These are phyloP conservation scores for Starmerella apis DNA, from an alignment of 805 yeast species.

Conservation along the genomic window DNA sequence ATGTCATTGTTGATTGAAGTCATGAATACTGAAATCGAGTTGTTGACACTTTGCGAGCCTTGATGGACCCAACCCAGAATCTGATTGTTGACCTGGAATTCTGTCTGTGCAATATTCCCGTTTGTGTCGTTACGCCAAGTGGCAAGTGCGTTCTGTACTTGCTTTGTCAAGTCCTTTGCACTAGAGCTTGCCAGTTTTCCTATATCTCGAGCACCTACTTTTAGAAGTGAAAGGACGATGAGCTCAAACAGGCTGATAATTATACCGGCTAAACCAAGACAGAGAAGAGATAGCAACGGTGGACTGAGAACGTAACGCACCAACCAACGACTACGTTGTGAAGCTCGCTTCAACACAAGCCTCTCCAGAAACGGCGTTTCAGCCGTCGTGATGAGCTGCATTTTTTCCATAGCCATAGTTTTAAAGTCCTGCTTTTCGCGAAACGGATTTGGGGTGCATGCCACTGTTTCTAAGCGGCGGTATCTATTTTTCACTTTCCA, in stretches of 20 bases:
- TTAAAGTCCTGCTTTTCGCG: not conserved
- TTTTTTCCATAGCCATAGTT: not conserved
- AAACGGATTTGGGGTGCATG: not conserved
- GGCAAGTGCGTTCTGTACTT: constrained; percentile 10
- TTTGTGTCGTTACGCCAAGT: constrained; percentile 53
- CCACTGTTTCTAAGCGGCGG: constrained; percentile 15
- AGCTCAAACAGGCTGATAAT: constrained; percentile 46
- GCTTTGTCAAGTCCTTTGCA: constrained; percentile 15
- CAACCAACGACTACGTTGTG: constrained; percentile 35
- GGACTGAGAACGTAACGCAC: constrained; percentile 44
- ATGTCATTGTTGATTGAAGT: constrained; percentile 50
- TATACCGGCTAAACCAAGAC: constrained; percentile 50
- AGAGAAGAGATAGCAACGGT: constrained; percentile 41
- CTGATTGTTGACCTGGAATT: constrained; percentile 47
- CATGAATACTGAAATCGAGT: constrained; percentile 50
- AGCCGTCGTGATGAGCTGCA: constrained; percentile 2
- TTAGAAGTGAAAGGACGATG: constrained; percentile 29
- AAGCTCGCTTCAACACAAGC: not conserved
- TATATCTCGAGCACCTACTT: constrained; percentile 15
- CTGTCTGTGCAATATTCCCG: constrained; percentile 39
- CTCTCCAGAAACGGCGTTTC: constrained; percentile 9
- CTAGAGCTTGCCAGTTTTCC: constrained; percentile 16
- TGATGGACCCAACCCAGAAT: constrained; percentile 56
- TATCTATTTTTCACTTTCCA: constrained; percentile 14
- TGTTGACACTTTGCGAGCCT: constrained; percentile 49